Evolutionary conservation across 2,329 filamentous ascomycete species (phyloP).

Genomic region (Cercospora nicotianae): DNA sequence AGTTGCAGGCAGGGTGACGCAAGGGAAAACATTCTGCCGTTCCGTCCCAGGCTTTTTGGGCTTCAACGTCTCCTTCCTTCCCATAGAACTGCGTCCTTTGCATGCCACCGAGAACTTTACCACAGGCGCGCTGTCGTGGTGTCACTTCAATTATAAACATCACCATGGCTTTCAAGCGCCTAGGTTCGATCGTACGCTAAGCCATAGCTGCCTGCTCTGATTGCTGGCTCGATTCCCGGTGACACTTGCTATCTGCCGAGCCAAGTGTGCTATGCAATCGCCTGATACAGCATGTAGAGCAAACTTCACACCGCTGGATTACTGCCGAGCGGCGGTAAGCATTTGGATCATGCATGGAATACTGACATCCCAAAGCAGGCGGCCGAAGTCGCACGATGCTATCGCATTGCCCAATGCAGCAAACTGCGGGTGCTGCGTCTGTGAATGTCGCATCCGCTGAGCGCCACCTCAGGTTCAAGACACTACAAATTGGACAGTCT

Average conservation of each 20-base stretch:
- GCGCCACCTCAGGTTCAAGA: neutral
- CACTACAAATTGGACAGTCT: neutral
- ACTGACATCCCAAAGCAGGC: neutral
- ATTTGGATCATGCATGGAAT: neutral
- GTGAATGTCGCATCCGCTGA: neutral
- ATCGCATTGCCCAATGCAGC: neutral
- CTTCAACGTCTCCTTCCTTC: neutral
- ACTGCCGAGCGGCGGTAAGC: neutral
- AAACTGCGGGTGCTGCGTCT: neutral
- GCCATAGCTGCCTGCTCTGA: neutral
- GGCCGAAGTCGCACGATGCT: neutral
- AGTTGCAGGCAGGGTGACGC: neutral
- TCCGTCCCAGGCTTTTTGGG: neutral
- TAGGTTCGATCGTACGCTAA: neutral
- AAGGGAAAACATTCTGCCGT: neutral
- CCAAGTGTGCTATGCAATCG: neutral
- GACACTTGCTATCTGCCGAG: neutral
- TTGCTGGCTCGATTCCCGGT: neutral
- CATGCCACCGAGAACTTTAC: neutral
- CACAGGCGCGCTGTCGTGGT: too few relatives aligned
- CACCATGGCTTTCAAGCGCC: neutral
- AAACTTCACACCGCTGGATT: neutral
- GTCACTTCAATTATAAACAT: too few relatives aligned
- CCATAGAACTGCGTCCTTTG: neutral
- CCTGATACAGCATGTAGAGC: neutral